Percentiles rank a stretch among this genome's conserved stretches.
Conservation (phyloP, 257 asterid species). For the Hygrophila difformis region DNA sequence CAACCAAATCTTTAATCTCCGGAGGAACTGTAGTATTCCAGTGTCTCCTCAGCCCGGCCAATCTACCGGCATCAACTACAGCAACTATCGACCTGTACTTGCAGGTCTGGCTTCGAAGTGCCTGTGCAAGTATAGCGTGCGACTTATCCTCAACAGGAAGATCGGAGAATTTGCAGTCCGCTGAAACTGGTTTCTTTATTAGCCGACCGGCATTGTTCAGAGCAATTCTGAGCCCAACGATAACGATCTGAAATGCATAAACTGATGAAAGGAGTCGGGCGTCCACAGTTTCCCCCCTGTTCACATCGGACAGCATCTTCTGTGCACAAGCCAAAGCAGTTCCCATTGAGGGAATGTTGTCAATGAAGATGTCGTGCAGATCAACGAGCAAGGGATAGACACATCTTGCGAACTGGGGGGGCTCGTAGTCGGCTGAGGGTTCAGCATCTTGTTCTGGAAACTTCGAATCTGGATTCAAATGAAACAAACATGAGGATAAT, state of each 20-base stretch:
- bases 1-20: conserved; percentile 57
- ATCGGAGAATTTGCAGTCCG: conserved; percentile 36
- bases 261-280: conserved; percentile 54
- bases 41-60: conserved; percentile 77
- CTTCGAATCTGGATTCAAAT: conserved; percentile 19
- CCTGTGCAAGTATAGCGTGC: conserved; percentile 75
- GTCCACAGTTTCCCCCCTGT: conserved; percentile 53
- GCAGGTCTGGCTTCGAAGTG: conserved; percentile 62
- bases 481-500: conserved; percentile 35
- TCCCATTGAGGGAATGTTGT: conserved; percentile 62
- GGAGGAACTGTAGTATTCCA: conserved; percentile 60
- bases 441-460: conserved; percentile 21
- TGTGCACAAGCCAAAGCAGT: conserved; percentile 74
- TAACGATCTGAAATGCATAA: conserved; percentile 68
- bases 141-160: conserved; percentile 67
- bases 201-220: conserved; percentile 65
- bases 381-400: conserved; percentile 75
- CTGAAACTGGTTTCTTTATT: conserved; percentile 17
- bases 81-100: conserved; percentile 68
- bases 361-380: conserved; percentile 51
- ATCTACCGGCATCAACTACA: conserved; percentile 67
- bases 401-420: conserved; percentile 65
- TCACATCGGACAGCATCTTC: conserved; percentile 66
- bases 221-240: conserved; percentile 84
- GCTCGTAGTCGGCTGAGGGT: conserved; percentile 48